Conservation (phyloP, 2,329 filamentous ascomycete species). For the Hypocreales sp. region DNA sequence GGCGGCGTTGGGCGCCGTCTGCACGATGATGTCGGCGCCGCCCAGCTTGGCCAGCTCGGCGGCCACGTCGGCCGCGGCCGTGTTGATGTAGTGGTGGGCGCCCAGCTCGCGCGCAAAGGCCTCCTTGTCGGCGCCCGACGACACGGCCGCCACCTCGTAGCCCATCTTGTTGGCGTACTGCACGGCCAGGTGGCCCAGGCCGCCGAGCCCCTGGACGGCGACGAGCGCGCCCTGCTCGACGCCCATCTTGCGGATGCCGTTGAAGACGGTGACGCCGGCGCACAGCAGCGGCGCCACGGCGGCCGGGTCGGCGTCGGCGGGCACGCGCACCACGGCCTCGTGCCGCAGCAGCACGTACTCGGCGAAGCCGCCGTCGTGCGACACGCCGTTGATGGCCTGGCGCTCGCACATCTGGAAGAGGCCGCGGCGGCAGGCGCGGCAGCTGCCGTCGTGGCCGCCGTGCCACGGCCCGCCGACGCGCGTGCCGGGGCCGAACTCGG, state of each 20-base stretch:
- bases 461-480: constrained; percentile 38
- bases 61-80: constrained; percentile 31
- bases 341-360: constrained; percentile 45
- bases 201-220: constrained; percentile 55
- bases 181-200: constrained; percentile 62
- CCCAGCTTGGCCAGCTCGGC: constrained; percentile 38
- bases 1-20: constrained; percentile 45
- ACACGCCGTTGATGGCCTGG: constrained; percentile 47
- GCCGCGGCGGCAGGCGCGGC: constrained; percentile 46
- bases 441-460: constrained; percentile 42
- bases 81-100: constrained; percentile 31
- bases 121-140: constrained; percentile 48
- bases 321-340: constrained; percentile 44
- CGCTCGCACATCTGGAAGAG: constrained; percentile 56
- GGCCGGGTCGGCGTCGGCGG: constrained; percentile 32
- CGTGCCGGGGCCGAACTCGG: constrained; percentile 41
- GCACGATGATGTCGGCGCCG: constrained; percentile 44
- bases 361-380: constrained; percentile 49
- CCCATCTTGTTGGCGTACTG: constrained; percentile 67
- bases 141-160: constrained; percentile 55
- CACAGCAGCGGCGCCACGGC: constrained; percentile 45
- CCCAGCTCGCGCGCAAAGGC: constrained; percentile 42
- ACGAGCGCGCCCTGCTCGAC: constrained; percentile 36
- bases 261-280: constrained; percentile 50
- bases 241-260: constrained; percentile 37